Evolutionary conservation across 805 yeast species (phyloP).

Genomic region (Blastobotrys robertii): DNA sequence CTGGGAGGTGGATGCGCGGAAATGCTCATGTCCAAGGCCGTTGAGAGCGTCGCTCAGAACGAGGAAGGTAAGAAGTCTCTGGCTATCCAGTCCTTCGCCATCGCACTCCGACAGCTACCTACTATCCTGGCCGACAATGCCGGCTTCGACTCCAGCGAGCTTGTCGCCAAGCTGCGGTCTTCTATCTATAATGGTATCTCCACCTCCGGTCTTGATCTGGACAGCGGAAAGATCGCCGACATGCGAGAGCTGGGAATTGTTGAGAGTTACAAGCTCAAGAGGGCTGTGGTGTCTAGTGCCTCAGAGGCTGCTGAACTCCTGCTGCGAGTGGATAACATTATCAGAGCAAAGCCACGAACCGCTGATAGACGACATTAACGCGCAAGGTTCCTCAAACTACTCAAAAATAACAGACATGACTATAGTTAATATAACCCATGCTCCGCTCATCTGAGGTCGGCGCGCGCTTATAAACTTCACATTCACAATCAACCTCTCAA

Average conservation of each 20-base stretch:
- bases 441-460: neutral
- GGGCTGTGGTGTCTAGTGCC: conserved; percentile 89
- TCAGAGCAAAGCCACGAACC: conserved; percentile 94
- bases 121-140: conserved; percentile 95
- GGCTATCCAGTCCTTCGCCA: conserved; percentile 91
- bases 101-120: conserved; percentile 90
- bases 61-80: conserved; percentile 87
- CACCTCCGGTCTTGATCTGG: conserved; percentile 84
- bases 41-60: conserved; percentile 83
- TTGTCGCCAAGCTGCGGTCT: conserved; percentile 82
- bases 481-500: neutral
- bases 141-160: conserved; percentile 87
- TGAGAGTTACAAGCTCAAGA: conserved; percentile 85
- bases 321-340: conserved; percentile 91
- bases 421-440: neutral
- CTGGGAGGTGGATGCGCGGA: conserved; percentile 94
- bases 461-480: neutral
- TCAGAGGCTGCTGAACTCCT: conserved; percentile 97
- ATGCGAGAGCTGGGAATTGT: conserved; percentile 91
- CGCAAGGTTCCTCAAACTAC: neutral
- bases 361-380: conserved; percentile 51
- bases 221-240: conserved; percentile 77
- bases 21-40: conserved; percentile 96
- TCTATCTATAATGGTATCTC: conserved; percentile 86
- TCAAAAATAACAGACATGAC: neutral